phyloP scores from a whole-genome alignment of 2,329 filamentous ascomycete genomes.

The Drechslera avenae region DNA sequence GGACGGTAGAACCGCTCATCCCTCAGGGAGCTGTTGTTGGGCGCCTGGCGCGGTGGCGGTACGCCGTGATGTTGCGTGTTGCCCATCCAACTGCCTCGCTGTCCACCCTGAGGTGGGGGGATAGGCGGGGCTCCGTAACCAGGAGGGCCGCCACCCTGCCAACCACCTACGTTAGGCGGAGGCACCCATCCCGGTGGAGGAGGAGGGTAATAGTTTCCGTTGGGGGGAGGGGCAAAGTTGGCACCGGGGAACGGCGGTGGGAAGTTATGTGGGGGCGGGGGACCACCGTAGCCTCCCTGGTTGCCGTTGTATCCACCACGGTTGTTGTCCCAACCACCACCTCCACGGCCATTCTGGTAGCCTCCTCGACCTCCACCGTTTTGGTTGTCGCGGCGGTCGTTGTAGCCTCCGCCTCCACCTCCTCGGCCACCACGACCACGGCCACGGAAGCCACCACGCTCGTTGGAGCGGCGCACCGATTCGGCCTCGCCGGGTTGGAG shows the following conservation, averaged over 20 bases:
- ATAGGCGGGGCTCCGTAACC: conserved; percentile 24
- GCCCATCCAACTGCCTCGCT: conserved; percentile 29
- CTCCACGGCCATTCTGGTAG: conserved; percentile 24
- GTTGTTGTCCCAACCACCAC: conserved; percentile 16
- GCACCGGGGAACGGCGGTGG: conserved; percentile 32
- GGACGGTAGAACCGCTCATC: conserved; percentile 35
- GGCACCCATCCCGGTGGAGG: conserved; percentile 42
- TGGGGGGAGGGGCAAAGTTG: conserved; percentile 30
- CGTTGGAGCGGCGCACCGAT: conserved; percentile 68
- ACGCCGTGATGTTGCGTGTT: conserved; percentile 24
- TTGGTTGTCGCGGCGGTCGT: conserved; percentile 29
- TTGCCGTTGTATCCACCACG: conserved; percentile 27
- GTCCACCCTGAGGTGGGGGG: conserved; percentile 16
- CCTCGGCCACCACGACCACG: conserved; percentile 26
- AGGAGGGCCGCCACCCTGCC: conserved; percentile 16
- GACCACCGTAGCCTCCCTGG: conserved; percentile 28
- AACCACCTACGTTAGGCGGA: conserved; percentile 16
- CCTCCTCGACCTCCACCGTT: conserved; percentile 36
- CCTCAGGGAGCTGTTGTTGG: conserved; percentile 27
- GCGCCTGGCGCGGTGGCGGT: conserved; percentile 26
- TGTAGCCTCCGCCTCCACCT: conserved; percentile 41
- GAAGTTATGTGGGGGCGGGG: conserved; percentile 14
- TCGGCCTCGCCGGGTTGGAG: conserved; percentile 71
- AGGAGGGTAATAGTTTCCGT: conserved; percentile 31
- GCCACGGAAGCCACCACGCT: conserved; percentile 54